A percentile compares a stretch with the other conserved stretches of the same genome.
phyloP scores from a whole-genome alignment of 106 monocot genomes.

The Platanthera guangdongensis region DNA sequence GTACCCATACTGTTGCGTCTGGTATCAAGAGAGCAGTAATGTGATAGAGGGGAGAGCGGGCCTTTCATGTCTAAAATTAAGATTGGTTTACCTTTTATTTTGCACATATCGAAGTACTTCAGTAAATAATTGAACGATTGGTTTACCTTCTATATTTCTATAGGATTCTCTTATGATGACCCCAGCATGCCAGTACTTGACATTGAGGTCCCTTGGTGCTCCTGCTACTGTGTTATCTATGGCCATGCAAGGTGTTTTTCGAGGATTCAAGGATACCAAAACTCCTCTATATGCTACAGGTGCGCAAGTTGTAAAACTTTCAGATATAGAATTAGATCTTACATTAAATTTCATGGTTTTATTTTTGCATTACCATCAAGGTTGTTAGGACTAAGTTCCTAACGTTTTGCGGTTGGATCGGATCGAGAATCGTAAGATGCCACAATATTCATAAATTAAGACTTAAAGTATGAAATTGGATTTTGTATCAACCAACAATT shows the following conservation, averaged over 20 bases:
- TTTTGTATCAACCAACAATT: no score
- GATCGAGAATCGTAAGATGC: no score
- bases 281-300: slow-evolving; percentile 75
- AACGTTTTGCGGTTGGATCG: no score
- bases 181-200: slow-evolving; percentile 58
- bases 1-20: no score
- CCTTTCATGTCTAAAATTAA: no score
- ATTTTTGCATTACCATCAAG: not conserved
- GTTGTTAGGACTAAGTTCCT: no score
- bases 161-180: slow-evolving; percentile 57
- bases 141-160: not conserved
- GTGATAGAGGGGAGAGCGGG: no score
- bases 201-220: slow-evolving; percentile 57
- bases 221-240: slow-evolving; percentile 66
- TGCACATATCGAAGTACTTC: not conserved
- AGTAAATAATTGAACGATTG: not conserved
- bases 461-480: no score
- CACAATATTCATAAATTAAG: no score
- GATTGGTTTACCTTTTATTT: not conserved
- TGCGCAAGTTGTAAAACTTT: slow-evolving; percentile 10
- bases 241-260: slow-evolving; percentile 78
- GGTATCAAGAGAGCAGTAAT: no score
- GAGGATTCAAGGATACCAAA: slow-evolving; percentile 73
- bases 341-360: not conserved
- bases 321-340: not conserved